Evolutionary conservation across 2,329 filamentous ascomycete species (phyloP), one percentile per base, ranked within the genome.

Genomic region (Botryotinia calthae): DNA sequence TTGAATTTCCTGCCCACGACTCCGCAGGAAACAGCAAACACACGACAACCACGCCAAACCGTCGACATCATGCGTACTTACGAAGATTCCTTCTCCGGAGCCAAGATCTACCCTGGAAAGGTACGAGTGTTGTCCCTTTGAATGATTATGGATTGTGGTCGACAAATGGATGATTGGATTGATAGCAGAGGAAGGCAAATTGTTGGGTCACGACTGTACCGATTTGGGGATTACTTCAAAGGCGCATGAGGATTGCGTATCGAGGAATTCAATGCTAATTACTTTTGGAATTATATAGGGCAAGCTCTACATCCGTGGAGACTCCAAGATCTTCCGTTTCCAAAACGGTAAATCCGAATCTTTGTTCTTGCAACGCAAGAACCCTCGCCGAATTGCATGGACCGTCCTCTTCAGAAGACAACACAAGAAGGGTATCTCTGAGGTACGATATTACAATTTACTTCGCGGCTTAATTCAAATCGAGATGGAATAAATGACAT

Each of bases 291-390:
- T 74, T 71, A 31, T 77, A 78, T 84, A 98, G 96, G 96, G 96
- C 89, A 98, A 98, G 90, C 93, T 99, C 88, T 99, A 95, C 89
- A 89, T 99, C 90, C 94, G 96, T 87, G 95, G 95, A 84, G 96
- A 99, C 90, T 97, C 93, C 94, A 99, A 98, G 90, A 91, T 98
- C 90, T 99, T 99, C 93, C 95, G 96, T 85, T 99, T 99, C 93
- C 94, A 97, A 88, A 98, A 97, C 88, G 94, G 96, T 89, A 99
- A 99, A 89, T 95, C 94, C 87, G 96, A 99, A 89, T 97, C 94
- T 80, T 93, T 99, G 81, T 99, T 99, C 91, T 93, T 98, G 82
- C 96, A 99, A 91, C 95, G 96, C 90, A 99, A 99, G 94, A 99
- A 99, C 91, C 96, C 96, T 85, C 95, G 96, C 86, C 94, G 95